Evolutionary conservation across 164 flowering plant species (phyloP).

Genomic region (Stephania cephalantha): DNA sequence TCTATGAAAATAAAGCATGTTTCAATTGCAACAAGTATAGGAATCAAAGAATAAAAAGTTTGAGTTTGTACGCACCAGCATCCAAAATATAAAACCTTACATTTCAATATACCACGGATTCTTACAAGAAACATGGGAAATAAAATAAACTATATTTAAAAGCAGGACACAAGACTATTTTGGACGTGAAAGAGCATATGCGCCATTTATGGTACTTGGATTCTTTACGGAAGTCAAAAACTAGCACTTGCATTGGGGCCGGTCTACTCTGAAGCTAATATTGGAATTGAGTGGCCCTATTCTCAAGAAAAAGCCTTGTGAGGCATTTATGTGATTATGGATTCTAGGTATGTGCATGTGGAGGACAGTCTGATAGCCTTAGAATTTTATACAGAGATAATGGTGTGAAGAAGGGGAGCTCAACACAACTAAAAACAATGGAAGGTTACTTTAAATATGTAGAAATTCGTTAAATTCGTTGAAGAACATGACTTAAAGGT

Average conservation of each 20-base stretch:
- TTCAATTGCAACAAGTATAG: neutral
- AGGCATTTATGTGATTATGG: neutral
- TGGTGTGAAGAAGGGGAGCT: too few species aligned
- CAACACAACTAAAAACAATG: too few species aligned
- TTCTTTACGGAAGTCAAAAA: neutral
- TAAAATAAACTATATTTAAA: neutral
- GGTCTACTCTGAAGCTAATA: too few species aligned
- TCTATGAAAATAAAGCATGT: conserved; percentile 32
- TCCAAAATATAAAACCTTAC: neutral
- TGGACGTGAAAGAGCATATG: neutral
- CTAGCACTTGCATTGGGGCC: neutral
- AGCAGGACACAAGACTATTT: neutral
- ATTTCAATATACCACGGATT: neutral
- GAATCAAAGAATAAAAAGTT: neutral
- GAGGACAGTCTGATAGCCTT: too few species aligned
- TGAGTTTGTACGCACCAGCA: neutral
- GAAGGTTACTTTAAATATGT: too few species aligned
- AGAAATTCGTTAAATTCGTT: too few species aligned
- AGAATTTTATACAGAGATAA: too few species aligned
- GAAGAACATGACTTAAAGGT: too few species aligned
- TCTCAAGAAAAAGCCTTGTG: neutral
- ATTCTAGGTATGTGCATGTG: too few species aligned
- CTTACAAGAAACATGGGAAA: neutral
- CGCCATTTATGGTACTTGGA: neutral
- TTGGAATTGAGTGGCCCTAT: too few species aligned